Conservation (phyloP, 345 rosid species). For the Heritiera fomes region DNA sequence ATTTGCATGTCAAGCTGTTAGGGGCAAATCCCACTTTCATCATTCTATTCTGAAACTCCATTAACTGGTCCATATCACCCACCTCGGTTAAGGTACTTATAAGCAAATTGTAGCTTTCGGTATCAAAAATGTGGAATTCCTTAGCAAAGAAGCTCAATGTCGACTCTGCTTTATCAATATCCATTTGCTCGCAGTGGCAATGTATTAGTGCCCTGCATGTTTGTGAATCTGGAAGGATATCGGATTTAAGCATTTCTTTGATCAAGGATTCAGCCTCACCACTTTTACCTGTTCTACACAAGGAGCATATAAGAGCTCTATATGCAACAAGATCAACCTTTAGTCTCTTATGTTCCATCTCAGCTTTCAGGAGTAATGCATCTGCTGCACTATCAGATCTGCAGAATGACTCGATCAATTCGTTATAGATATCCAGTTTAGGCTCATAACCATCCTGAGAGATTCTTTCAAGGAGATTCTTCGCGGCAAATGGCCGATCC, state of each 20-base stretch:
- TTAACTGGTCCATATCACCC: conserved; percentile 45
- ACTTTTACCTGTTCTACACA: conserved; percentile 51
- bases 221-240: conserved; percentile 48
- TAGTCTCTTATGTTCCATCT: conserved; percentile 38
- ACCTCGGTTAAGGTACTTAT: conserved; percentile 41
- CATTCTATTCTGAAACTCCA: conserved; percentile 65
- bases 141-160: conserved; percentile 51
- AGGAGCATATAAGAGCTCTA: conserved; percentile 55
- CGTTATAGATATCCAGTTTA: conserved; percentile 38
- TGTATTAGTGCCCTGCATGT: conserved; percentile 56
- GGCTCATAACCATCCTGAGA: conserved; percentile 45
- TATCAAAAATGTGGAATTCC: conserved; percentile 56
- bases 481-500: conserved; percentile 86
- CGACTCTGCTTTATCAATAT: conserved; percentile 61
- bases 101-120: conserved; percentile 57
- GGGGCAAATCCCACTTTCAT: conserved; percentile 71
- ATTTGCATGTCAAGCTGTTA: conserved; percentile 51
- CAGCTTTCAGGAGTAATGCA: conserved; percentile 60
- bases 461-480: conserved; percentile 55
- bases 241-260: conserved; percentile 62
- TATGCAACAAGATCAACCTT: conserved; percentile 36
- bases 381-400: conserved; percentile 40
- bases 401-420: conserved; percentile 60
- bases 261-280: conserved; percentile 57
- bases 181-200: conserved; percentile 54